These are phyloP conservation scores for Colletotrichum coccodes DNA, from an alignment of 2,329 filamentous ascomycete species.

Conservation along the genomic window DNA sequence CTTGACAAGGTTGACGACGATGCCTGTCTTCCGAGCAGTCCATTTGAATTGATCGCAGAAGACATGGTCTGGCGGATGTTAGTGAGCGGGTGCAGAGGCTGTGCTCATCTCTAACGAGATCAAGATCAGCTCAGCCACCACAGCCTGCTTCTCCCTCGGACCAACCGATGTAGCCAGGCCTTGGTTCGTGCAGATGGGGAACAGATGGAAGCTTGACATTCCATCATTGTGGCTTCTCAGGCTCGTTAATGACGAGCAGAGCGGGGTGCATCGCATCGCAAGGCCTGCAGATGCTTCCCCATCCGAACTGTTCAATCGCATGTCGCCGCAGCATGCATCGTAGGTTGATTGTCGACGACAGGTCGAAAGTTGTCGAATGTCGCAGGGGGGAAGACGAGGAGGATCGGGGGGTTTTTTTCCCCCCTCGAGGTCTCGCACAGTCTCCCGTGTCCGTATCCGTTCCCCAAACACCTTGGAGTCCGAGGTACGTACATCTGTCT, in stretches of 20 bases:
- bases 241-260: neutral
- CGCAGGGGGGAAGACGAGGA: neutral
- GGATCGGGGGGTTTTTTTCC: neutral
- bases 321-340: neutral
- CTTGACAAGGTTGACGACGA: neutral
- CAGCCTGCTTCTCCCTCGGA: slow-evolving; percentile 17
- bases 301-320: neutral
- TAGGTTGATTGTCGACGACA: neutral
- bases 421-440: neutral
- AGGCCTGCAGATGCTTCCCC: neutral
- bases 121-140: slow-evolving; percentile 17
- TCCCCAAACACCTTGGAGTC: no score
- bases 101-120: slow-evolving; percentile 14
- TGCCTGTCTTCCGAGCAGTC: neutral
- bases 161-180: slow-evolving; percentile 20
- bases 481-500: neutral
- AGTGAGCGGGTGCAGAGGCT: slow-evolving; percentile 11
- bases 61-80: neutral
- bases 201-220: slow-evolving; percentile 9
- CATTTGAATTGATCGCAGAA: neutral
- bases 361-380: no score
- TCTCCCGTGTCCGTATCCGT: neutral
- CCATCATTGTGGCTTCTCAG: slow-evolving; percentile 6
- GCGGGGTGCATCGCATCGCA: slow-evolving; percentile 13
- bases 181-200: slow-evolving; percentile 14